Evolutionary conservation across 768 basidiomycete species (phyloP).

Genomic region (Pleurotus eryngii): DNA sequence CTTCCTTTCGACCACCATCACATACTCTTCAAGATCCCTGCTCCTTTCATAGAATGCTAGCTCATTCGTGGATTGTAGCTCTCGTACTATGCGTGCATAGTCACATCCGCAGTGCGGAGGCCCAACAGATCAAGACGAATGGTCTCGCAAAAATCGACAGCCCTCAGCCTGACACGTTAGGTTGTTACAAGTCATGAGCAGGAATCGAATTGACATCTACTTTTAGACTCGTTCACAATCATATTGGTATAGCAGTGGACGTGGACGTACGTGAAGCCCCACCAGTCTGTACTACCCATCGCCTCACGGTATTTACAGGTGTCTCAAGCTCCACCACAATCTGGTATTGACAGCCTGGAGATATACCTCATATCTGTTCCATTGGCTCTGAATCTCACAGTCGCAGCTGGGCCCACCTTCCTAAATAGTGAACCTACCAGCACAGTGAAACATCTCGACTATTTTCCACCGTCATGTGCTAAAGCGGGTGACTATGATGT

Average conservation of each 20-base stretch:
- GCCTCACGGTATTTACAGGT: too few relatives aligned
- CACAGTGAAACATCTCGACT: constrained; percentile 36
- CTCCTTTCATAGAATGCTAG: neutral
- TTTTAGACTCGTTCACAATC: constrained; percentile 23
- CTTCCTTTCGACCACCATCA: too few relatives aligned
- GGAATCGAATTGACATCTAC: neutral
- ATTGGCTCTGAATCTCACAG: constrained; percentile 34
- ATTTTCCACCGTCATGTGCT: constrained; percentile 39
- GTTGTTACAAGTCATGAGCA: neutral
- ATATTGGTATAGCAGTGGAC: constrained; percentile 24
- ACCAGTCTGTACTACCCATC: too few relatives aligned
- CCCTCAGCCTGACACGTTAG: constrained; percentile 25
- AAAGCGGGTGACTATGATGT: constrained; percentile 41
- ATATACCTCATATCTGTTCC: constrained; percentile 41
- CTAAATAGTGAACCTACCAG: constrained; percentile 36
- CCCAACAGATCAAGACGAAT: constrained; percentile 29
- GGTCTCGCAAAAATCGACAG: constrained; percentile 34
- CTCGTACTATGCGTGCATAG: constrained; percentile 8
- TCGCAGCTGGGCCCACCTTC: constrained; percentile 33
- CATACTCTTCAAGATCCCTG: too few relatives aligned
- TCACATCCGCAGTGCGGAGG: constrained; percentile 8
- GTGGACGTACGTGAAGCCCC: constrained; percentile 9
- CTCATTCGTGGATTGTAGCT: neutral
- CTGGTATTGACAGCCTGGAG: constrained; percentile 34
- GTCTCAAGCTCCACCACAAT: constrained; percentile 18